Percentiles rank a stretch among this genome's conserved stretches.
phyloP scores from a whole-genome alignment of 1,139 yeast genomes.

The Yamadazyma aaseri region DNA sequence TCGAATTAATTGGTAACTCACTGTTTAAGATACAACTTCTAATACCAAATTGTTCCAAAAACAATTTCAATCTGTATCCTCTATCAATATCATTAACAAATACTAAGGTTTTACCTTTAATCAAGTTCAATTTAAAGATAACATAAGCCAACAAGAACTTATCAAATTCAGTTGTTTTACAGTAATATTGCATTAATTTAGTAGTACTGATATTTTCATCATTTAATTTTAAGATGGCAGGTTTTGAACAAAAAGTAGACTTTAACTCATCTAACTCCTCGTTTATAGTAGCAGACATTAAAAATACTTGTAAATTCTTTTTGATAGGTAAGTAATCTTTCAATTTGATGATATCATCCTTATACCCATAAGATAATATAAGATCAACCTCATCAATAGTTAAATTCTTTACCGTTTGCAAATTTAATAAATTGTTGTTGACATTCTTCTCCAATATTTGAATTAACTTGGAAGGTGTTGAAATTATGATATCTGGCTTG shows the following conservation, averaged over 20 bases:
- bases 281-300: conserved; percentile 95
- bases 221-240: conserved; percentile 78
- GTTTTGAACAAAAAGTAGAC: conserved; percentile 74
- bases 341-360: conserved; percentile 74
- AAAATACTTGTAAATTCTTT: conserved; percentile 79
- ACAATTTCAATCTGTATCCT: conserved; percentile 87
- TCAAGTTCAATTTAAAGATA: conserved; percentile 81
- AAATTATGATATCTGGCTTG: conserved; percentile 75
- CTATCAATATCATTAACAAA: conserved; percentile 95
- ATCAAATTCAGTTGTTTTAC: conserved; percentile 84
- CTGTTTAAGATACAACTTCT: conserved; percentile 85
- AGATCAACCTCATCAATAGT: conserved; percentile 97
- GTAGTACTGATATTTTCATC: conserved; percentile 59
- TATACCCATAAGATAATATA: conserved; percentile 85
- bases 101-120: conserved; percentile 86
- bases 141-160: conserved; percentile 89
- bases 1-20: conserved; percentile 88
- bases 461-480: conserved; percentile 84
- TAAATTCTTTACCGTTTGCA: conserved; percentile 60
- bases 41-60: conserved; percentile 92
- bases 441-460: conserved; percentile 53
- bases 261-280: conserved; percentile 83
- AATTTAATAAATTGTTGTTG: conserved; percentile 29
- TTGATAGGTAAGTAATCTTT: conserved; percentile 65
- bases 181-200: conserved; percentile 80